Evolutionary conservation across 768 basidiomycete genomes (phyloP).

Genomic region (Boletus pseudopeckii): DNA sequence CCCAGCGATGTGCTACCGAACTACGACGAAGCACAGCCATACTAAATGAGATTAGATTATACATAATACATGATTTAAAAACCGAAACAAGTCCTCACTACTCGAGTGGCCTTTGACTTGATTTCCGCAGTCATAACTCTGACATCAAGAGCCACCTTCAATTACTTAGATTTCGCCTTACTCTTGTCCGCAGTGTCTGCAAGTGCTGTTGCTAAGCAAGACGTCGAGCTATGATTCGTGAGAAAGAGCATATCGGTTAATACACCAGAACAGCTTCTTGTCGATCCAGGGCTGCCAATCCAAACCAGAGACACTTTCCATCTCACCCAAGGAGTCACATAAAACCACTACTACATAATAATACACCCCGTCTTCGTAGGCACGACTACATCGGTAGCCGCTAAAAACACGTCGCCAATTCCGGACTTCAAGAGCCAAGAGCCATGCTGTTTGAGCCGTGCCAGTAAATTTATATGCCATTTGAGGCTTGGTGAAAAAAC

Average conservation of each 20-base stretch:
- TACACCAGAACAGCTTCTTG: too few species aligned
- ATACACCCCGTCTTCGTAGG: background rate
- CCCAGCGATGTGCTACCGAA: background rate
- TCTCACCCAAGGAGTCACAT: background rate
- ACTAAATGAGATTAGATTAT: too few species aligned
- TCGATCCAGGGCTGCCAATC: too few species aligned
- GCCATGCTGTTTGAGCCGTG: constrained; percentile 17
- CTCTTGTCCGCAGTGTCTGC: background rate
- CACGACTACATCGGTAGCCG: background rate
- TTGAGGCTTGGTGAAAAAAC: background rate
- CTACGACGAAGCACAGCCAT: background rate
- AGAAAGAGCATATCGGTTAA: background rate
- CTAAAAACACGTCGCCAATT: background rate
- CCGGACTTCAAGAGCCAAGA: constrained; percentile 5
- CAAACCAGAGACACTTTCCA: too few species aligned
- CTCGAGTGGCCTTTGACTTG: too few species aligned
- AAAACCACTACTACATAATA: background rate
- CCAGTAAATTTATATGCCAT: background rate
- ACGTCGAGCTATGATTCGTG: background rate
- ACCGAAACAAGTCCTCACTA: too few species aligned
- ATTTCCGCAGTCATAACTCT: too few species aligned
- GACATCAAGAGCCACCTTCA: too few species aligned
- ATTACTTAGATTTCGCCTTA: too few species aligned
- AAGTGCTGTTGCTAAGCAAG: too few species aligned
- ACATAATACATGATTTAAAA: too few species aligned